Evolutionary conservation across 148 eudicot genomes (phyloP), one percentile per base, ranked within the genome.

Genomic region (Salicornia ramosissima): DNA sequence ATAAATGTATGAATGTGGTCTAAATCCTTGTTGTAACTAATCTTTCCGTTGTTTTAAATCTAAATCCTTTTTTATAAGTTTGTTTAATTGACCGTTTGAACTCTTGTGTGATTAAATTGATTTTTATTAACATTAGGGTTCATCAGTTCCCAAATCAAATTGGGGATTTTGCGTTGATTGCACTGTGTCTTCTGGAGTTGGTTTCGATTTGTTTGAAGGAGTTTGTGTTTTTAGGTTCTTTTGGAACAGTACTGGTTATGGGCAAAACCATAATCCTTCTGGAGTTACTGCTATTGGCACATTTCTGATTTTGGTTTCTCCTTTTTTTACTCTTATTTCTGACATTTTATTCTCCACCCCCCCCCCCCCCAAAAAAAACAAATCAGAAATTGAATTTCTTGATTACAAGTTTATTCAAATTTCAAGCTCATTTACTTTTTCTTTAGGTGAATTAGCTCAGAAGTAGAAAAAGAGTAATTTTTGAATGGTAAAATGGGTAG

Each of bases 261-360:
- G 96, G 31, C 97, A 92, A 22, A 96, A 92, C 97, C 97, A 92
- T 54, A 92, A 92, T 15, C 97, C 97, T 28, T 92, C 97, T 22
- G 97, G 96, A 36, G 97, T 92, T 51, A 92, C 97, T 34, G 92
- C 97, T 71, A 92, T 89, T 61, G 97, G 97, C 25, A 92, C 97
- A 76, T 74, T 92, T 65, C 77, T 84, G 47, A 92, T 79, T 67
- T 89, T 89, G 65, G 90, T 75, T 70, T 83, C 91, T 12, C 84
- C 85, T 65, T 81, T 78, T 12, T 78, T 39, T 26, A 83, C 42
- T 79, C 85, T 89, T 22, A 86, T 79, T 53, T 92, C 90, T 68
- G 88, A 86, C 97, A 91, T 91, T 64, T 56, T 59, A n/a, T 46
- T 43, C 18, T 28, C n/a, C n/a, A n/a, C n/a, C 40, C 40, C 40